These are phyloP conservation scores for Lolium rigidum DNA, from an alignment of 176 grass and related monocot genomes.

Conservation along the genomic window DNA sequence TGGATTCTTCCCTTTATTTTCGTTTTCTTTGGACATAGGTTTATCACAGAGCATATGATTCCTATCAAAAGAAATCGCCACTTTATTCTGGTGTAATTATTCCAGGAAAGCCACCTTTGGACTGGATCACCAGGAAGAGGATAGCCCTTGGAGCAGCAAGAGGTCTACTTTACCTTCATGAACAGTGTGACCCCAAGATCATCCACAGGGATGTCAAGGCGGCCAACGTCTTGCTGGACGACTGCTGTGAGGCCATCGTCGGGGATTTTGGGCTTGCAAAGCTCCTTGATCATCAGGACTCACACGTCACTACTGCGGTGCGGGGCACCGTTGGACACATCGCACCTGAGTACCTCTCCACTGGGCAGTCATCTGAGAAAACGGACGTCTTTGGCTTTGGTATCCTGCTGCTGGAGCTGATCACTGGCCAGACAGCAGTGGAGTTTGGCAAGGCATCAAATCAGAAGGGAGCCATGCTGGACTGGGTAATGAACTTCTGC, in stretches of 20 bases:
- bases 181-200: constrained; percentile 99
- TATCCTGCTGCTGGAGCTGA: constrained; percentile 89
- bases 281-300: constrained; percentile 86
- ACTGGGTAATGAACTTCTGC: constrained; percentile 65
- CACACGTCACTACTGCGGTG: constrained; percentile 91
- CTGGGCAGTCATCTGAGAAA: constrained; percentile 93
- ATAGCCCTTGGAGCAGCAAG: constrained; percentile 88
- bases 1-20: constrained; percentile 33
- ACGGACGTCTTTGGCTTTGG: constrained; percentile 98
- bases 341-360: constrained; percentile 93
- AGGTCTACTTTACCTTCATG: constrained; percentile 92
- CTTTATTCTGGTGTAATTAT: constrained; percentile 45
- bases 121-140: constrained; percentile 88
- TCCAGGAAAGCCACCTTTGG: constrained; percentile 83
- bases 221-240: constrained; percentile 86
- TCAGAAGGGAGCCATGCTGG: constrained; percentile 96
- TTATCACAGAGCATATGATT: constrained; percentile 44
- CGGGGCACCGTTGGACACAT: constrained; percentile 94
- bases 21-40: constrained; percentile 19
- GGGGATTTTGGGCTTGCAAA: constrained; percentile 96
- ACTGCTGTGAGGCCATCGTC: constrained; percentile 83
- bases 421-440: constrained; percentile 79
- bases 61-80: constrained; percentile 40
- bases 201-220: constrained; percentile 98
- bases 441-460: constrained; percentile 93